Conservation (phyloP, 306 rosid species). For the Corylus heterophylla region DNA sequence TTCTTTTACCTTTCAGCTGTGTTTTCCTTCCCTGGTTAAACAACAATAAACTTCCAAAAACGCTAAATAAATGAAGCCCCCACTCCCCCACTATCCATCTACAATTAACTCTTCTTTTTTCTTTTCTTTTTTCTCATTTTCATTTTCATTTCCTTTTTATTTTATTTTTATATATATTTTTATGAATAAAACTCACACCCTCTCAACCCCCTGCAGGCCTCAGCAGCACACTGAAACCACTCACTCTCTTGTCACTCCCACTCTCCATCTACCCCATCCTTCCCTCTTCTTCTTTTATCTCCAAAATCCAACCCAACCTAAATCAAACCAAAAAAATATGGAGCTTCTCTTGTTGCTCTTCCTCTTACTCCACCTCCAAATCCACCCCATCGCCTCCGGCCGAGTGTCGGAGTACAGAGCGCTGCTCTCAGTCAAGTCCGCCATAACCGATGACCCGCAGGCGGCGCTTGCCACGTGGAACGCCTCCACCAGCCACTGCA, state of each 20-base stretch:
- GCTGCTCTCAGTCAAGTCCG: constrained; percentile 59
- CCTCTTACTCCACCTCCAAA: constrained; percentile 27
- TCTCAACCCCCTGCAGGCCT: not conserved
- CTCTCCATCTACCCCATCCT: not conserved
- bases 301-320: not conserved
- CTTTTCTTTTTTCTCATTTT: not conserved
- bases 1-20: not conserved
- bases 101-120: not conserved
- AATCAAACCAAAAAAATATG: constrained; percentile 24
- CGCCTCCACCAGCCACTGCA: constrained; percentile 53
- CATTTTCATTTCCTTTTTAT: too few species aligned
- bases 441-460: constrained; percentile 54
- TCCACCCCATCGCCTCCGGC: constrained; percentile 19
- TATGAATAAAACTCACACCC: constrained; percentile 20
- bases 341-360: constrained; percentile 35
- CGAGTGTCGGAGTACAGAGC: constrained; percentile 56
- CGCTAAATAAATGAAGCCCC: not conserved
- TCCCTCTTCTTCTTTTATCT: constrained; percentile 1
- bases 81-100: not conserved
- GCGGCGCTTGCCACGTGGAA: constrained; percentile 68
- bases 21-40: not conserved
- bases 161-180: not conserved
- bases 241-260: not conserved
- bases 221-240: not conserved
- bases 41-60: not conserved